A percentile compares a stretch with the other conserved stretches of the same genome.
These are phyloP conservation scores for Prunus mira DNA, from an alignment of 306 rosid species.

Conservation along the genomic window DNA sequence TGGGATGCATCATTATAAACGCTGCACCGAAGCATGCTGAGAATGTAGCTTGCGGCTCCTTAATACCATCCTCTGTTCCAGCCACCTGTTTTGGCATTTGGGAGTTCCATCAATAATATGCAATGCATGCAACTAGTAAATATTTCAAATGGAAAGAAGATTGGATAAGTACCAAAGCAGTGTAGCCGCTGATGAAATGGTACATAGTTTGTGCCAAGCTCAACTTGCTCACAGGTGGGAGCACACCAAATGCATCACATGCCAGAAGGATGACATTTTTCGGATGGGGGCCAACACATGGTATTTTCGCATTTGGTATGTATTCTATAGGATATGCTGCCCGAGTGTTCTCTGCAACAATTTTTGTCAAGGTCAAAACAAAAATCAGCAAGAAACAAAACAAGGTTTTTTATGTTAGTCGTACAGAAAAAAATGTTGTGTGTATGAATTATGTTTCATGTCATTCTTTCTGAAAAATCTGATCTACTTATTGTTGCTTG, in stretches of 20 bases:
- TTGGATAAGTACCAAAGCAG: slow-evolving; percentile 65
- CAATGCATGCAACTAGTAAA: neutral
- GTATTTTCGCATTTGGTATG: slow-evolving; percentile 89
- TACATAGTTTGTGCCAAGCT: slow-evolving; percentile 91
- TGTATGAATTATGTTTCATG: neutral
- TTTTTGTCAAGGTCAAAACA: neutral
- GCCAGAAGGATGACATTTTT: slow-evolving; percentile 87
- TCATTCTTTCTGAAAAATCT: neutral
- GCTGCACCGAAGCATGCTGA: slow-evolving; percentile 97
- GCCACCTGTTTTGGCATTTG: slow-evolving; percentile 53
- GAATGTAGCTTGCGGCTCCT: slow-evolving; percentile 96
- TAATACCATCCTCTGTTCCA: slow-evolving; percentile 88
- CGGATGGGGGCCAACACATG: slow-evolving; percentile 92
- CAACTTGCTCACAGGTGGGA: slow-evolving; percentile 88
- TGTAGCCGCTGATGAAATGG: slow-evolving; percentile 93
- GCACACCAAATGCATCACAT: slow-evolving; percentile 93
- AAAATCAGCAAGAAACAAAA: neutral
- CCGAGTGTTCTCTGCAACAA: slow-evolving; percentile 73
- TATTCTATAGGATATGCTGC: slow-evolving; percentile 89
- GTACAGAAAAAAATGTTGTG: neutral
- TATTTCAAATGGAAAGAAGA: neutral
- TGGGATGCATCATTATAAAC: slow-evolving; percentile 89
- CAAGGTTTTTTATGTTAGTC: neutral
- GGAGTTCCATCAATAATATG: neutral
- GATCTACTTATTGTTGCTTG: neutral